Percentiles rank a stretch among this genome's conserved stretches.
Evolutionary conservation across 306 rosid species (phyloP).

Genomic region (Pyrus betulifolia): DNA sequence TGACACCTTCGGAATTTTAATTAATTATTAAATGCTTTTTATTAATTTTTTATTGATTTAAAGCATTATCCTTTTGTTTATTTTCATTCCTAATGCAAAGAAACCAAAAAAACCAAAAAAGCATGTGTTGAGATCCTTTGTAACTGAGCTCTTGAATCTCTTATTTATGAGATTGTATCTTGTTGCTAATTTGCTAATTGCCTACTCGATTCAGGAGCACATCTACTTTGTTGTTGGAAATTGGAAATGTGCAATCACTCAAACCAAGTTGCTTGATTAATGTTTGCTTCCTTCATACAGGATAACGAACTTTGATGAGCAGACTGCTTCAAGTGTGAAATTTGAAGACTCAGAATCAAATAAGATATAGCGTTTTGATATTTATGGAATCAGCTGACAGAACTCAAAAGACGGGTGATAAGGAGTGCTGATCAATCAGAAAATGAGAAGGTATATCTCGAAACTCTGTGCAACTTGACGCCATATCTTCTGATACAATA

Average conservation of each 20-base stretch:
- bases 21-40: no score
- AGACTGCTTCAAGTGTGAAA: conserved; percentile 38
- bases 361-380: conserved; percentile 77
- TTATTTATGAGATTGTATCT: background rate
- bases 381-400: conserved; percentile 67
- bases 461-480: background rate
- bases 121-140: background rate
- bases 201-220: background rate
- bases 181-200: background rate
- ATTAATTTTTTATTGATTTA: no score
- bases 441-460: conserved; percentile 47
- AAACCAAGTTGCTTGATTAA: conserved; percentile 6
- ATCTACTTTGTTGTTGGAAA: conserved; percentile 9
- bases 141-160: background rate
- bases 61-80: no score
- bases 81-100: no score
- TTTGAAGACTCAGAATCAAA: conserved; percentile 42
- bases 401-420: conserved; percentile 78
- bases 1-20: no score
- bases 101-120: background rate
- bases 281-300: conserved; percentile 38
- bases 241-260: conserved; percentile 2
- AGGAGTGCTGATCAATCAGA: conserved; percentile 70
- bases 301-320: conserved; percentile 38
- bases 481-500: background rate